A percentile compares a stretch with the other conserved stretches of the same genome.
Conservation (phyloP, 1,139 yeast genomes). For the Lodderomyces elongisporus region DNA sequence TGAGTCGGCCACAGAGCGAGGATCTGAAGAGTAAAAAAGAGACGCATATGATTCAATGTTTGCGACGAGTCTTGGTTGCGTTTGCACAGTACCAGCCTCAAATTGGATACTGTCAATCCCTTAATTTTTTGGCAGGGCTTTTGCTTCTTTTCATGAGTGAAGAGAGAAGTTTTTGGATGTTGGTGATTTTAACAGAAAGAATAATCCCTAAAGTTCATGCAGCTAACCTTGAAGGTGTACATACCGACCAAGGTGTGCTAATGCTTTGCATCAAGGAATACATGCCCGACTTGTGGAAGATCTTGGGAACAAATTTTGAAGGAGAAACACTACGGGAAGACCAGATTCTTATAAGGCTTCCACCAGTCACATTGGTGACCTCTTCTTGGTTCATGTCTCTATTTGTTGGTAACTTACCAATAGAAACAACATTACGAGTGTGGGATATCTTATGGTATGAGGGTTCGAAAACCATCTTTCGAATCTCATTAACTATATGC, state of each 20-base stretch:
- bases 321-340: slow-evolving; percentile 50
- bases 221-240: slow-evolving; percentile 86
- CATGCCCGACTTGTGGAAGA: slow-evolving; percentile 74
- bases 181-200: slow-evolving; percentile 79
- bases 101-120: slow-evolving; percentile 92
- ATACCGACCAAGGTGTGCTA: slow-evolving; percentile 89
- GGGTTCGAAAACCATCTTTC: slow-evolving; percentile 80
- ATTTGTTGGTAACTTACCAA: slow-evolving; percentile 81
- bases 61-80: slow-evolving; percentile 77
- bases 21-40: slow-evolving; percentile 26
- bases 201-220: slow-evolving; percentile 92
- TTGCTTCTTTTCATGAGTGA: slow-evolving; percentile 79
- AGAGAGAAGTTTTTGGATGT: slow-evolving; percentile 92
- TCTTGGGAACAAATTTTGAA: slow-evolving; percentile 40
- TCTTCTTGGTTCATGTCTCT: slow-evolving; percentile 98
- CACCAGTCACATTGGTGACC: slow-evolving; percentile 89
- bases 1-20: background rate
- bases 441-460: slow-evolving; percentile 97
- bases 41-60: slow-evolving; percentile 59
- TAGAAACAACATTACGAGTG: slow-evolving; percentile 78
- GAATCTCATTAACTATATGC: slow-evolving; percentile 78
- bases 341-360: slow-evolving; percentile 63
- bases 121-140: slow-evolving; percentile 86
- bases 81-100: slow-evolving; percentile 85
- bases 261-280: slow-evolving; percentile 83